Conservation (phyloP, 441 rosid species). For the Populus trichocarpa region DNA sequence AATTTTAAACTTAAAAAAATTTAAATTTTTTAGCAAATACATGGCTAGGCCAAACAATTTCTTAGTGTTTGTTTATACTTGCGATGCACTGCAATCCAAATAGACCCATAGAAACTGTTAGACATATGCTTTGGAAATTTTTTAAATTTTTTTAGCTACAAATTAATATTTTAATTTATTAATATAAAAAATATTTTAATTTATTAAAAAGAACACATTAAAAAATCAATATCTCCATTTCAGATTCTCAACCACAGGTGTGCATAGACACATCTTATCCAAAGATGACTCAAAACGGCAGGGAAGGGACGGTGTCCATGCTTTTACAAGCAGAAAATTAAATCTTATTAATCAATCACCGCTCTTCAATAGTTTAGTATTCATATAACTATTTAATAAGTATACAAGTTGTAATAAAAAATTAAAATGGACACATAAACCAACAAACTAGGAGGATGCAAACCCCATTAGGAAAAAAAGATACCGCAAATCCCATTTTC, state of each 20-base stretch:
- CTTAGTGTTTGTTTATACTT: no score
- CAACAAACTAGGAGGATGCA: neutral
- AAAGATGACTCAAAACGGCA: neutral
- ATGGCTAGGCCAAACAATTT: no score
- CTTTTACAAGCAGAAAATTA: neutral
- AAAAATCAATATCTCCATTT: no score
- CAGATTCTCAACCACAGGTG: neutral
- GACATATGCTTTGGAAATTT: no score
- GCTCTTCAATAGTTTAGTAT: neutral
- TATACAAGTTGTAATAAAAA: neutral
- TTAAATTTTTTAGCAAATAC: no score
- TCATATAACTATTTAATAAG: neutral
- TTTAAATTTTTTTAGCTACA: no score
- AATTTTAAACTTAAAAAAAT: no score
- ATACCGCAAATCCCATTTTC: constrained; percentile 5
- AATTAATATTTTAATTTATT: no score
- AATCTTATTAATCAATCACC: neutral
- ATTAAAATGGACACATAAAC: neutral
- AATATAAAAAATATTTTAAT: no score
- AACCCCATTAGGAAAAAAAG: neutral
- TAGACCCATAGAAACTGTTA: no score
- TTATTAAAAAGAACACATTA: no score
- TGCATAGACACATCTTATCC: neutral
- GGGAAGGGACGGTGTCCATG: neutral
- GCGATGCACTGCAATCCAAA: no score